Evolutionary conservation across 495 filamentous ascomycete species (phyloP), one percentile per base, ranked within the genome.

Genomic region (Pyrenopolyporus hunteri): DNA sequence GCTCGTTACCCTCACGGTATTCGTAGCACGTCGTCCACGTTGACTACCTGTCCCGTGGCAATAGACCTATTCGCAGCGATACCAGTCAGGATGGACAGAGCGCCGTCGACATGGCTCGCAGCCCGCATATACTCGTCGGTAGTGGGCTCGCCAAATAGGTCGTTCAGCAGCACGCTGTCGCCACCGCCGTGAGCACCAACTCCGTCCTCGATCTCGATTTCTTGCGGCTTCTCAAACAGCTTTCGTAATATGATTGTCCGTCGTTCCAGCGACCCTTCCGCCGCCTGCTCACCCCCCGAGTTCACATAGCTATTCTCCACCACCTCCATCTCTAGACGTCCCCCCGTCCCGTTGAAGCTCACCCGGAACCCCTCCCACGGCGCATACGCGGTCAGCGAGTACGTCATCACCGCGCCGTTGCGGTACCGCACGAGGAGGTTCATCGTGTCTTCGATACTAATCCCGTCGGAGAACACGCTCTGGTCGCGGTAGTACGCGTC

Each of bases 401-500:
- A 81, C 25, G 77, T 77, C 59, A 81, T 57, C 51, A 84, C 78
- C 1, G 78, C 79, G 1, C 79, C 79, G 51, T 76, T 78, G 8
- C 75, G 73, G 57, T 86, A 86, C 63, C 78, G 72, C 46, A 86
- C 81, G 52, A 85, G 70, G 46, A 85, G 67, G 31, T 78, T 81
- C 82, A 85, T 83, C 3, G 81, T 85, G 57, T 85, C 82, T 66
- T 86, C 82, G 57, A 84, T 84, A 57, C 74, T 83, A 48, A 86
- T 83, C 4, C 82, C 83, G 48, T 86, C 83, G 0, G 81, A 76
- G 42, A 85, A 84, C 6, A 84, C 82, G 61, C 78, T 83, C 68
- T 83, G 82, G 52, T 85, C 82, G 13, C 82, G 75, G 44, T 79
- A 77, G 50, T 86, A 85, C 13, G 77, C 78, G 62, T 86, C 82